Evolutionary conservation across 495 filamentous ascomycete species (phyloP), one percentile per base, ranked within the genome.

Genomic region (Usnea hakonensis): DNA sequence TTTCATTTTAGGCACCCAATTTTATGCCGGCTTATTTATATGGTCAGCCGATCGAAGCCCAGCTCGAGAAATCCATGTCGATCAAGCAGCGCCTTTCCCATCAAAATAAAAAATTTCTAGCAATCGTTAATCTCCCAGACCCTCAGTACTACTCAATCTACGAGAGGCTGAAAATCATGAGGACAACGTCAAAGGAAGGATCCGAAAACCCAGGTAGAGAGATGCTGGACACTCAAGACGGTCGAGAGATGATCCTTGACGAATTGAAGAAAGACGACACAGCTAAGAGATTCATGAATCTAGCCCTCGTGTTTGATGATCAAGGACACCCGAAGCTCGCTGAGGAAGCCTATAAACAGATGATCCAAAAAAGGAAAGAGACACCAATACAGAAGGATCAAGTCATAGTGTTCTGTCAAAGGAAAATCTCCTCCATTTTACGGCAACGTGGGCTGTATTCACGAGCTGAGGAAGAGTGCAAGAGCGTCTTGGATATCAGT

Each of bases 251-350:
- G 5, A 43, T 43, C 17, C 41, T 43, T n/a, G 3, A n/a, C 21
- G 21, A 16, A 43, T 17, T 62, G 30, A 8, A 43, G 21, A 43
- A 43, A 8, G 41, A 43, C 21, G 52, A 55, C 17, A 23, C 30
- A 1, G 52, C 17, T 17, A n/a, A 23, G 35, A 30, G 21, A 55
- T 11, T 55, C 19, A 55, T 36, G 30, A 30, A 21, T 4, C 21
- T 55, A 5, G 52, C 52, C 30, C 35, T 55, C 2, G 52, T 36
- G 14, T 23, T 55, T 36, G 52, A 55, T 17, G 52, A 55, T n/a
- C 30, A 55, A 55, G 52, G 52, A 55, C 52, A 55, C 30, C 52
- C 52, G 23, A 36, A 32, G 52, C 52, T n/a, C 17, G 52, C 52
- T 30, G 21, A 55, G 30, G 21, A 55, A 36, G 52, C 52, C 28